These are phyloP conservation scores for Kregervanrija delftensis DNA, from an alignment of 805 yeast species.

Conservation along the genomic window DNA sequence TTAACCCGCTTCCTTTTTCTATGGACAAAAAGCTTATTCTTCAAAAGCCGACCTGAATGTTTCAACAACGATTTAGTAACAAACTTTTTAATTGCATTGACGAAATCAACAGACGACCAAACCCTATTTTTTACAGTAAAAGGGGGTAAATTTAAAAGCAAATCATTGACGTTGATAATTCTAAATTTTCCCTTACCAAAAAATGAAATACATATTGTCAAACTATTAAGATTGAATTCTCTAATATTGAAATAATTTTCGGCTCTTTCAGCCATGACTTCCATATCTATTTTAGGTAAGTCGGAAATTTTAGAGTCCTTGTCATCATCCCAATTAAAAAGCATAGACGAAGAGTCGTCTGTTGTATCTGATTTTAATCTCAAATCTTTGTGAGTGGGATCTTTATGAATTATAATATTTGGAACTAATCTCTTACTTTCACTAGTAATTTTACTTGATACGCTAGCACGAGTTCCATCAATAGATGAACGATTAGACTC, in stretches of 20 bases:
- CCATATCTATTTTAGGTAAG: conserved; percentile 12
- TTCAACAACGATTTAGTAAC: conserved; percentile 49
- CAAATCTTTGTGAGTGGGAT: too few species aligned
- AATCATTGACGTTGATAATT: conserved; percentile 70
- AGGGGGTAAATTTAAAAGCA: conserved; percentile 59
- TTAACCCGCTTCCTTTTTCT: conserved; percentile 10
- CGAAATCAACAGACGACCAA: conserved; percentile 68
- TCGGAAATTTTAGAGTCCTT: background rate
- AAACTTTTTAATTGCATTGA: conserved; percentile 54
- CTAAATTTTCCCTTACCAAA: conserved; percentile 65
- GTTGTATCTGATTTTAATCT: too few species aligned
- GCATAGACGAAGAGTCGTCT: too few species aligned
- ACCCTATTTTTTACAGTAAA: conserved; percentile 52
- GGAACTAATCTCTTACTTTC: background rate
- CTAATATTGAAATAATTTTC: conserved; percentile 65
- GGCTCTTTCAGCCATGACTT: conserved; percentile 71
- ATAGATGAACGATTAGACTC: too few species aligned
- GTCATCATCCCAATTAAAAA: conserved; percentile 9
- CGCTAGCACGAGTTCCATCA: too few species aligned
- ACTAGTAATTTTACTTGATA: background rate
- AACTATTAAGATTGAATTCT: conserved; percentile 43
- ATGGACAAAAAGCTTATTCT: conserved; percentile 51
- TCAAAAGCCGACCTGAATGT: conserved; percentile 71
- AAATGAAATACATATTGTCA: conserved; percentile 62
- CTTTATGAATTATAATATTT: too few species aligned